Base-by-base conservation (phyloP, 768 basidiomycete genomes). In the Podaxis mareebaensis region DNA sequence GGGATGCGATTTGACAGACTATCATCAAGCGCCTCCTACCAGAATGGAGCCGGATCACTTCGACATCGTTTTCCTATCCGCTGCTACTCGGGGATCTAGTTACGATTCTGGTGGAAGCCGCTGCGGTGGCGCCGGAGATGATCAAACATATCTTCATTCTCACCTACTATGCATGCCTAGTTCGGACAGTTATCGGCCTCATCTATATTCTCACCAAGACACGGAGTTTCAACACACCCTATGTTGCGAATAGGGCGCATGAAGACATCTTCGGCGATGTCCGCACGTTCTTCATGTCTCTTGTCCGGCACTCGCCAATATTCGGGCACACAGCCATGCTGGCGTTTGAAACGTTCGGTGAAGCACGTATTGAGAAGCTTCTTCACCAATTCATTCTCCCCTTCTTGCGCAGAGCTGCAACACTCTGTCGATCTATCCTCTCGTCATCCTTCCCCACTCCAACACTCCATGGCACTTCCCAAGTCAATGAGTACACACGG, bases 61-160 rank as follows among this genome's bases (percentile, higher is more conserved):
- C 94, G 62, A 91, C 89, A 3, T 89, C 92, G 2, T 90, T 92
- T 66, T 89, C 92, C 0, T 90, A 89, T 60, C 95, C 96, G 1
- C 78, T 98, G 0, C 86, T 99, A 13, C 85, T 93, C 2, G 85
- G 96, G 20, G 94, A 97, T 72, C 96, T 97, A 0, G 89, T 98
- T 68, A 90, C 91, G 2, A 83, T 96, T 42, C 82, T 99, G 22
- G 82, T 96, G 26, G 96, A 99, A 76, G 87, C 91, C 0, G 95
- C 96, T 0, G 91, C 92, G 2, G 88, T 97, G 51, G 88, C 91
- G 0, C 96, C 95, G 0, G 92, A 95, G 65, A 90, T 95, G 71
- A 83, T 99, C 28, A 86, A 90, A 36, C 91, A 97, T 68, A 90
- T 96, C 51, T 83, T 95, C n/a, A 81, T 92, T 42, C 82, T 98